Conservation (phyloP, 1,139 yeast genomes). For the Magnusiomyces suaveolens region DNA sequence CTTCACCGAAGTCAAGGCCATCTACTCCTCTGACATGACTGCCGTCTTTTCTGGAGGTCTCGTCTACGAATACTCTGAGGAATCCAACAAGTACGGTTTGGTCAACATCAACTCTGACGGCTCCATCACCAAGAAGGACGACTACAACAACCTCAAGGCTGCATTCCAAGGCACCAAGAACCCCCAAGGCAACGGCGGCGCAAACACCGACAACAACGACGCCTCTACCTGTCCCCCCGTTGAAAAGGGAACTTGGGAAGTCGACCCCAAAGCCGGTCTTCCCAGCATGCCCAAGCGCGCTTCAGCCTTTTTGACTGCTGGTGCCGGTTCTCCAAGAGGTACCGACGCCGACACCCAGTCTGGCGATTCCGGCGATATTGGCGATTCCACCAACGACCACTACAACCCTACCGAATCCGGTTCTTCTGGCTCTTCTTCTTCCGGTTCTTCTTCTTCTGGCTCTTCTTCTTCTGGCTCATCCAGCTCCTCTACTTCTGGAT, state of each 20-base stretch:
- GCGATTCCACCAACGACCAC: slow-evolving; percentile 7
- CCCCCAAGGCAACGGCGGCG: slow-evolving; percentile 72
- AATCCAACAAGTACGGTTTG: slow-evolving; percentile 78
- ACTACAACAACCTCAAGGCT: slow-evolving; percentile 46
- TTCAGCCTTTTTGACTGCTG: slow-evolving; percentile 52
- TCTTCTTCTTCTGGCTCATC: background rate
- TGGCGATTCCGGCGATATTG: slow-evolving; percentile 20
- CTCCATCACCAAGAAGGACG: slow-evolving; percentile 40
- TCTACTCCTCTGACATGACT: slow-evolving; percentile 43
- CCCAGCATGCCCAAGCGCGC: slow-evolving; percentile 83
- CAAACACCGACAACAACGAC: slow-evolving; percentile 33
- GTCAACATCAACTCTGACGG: slow-evolving; percentile 45
- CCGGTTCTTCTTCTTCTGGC: background rate
- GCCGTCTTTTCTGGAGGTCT: slow-evolving; percentile 86
- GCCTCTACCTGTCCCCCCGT: slow-evolving; percentile 59
- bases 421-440: slow-evolving; percentile 4
- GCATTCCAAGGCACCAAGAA: slow-evolving; percentile 42
- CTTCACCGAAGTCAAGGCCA: slow-evolving; percentile 59
- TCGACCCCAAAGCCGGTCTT: slow-evolving; percentile 53
- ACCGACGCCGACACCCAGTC: slow-evolving; percentile 60
- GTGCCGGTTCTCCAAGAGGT: slow-evolving; percentile 77
- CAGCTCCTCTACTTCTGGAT: background rate
- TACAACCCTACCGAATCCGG: slow-evolving; percentile 8
- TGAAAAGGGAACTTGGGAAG: slow-evolving; percentile 37
- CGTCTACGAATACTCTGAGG: slow-evolving; percentile 86